These are phyloP conservation scores for Hirschioporus abietinus DNA, from an alignment of 768 basidiomycete genomes.

Conservation along the genomic window DNA sequence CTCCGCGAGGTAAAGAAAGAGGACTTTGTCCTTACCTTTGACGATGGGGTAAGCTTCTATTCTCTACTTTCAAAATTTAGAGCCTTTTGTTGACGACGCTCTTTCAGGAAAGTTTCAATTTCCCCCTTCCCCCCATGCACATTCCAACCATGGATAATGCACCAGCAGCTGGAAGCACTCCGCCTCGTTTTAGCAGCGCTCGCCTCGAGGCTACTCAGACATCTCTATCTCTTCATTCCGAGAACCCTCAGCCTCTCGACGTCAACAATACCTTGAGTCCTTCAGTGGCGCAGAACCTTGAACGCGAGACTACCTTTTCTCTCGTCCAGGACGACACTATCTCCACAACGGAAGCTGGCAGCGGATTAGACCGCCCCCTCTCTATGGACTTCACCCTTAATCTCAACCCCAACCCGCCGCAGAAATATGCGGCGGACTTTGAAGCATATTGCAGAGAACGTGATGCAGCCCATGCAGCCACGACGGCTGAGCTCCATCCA, in stretches of 20 bases:
- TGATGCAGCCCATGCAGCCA: neutral
- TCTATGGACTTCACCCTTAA: neutral
- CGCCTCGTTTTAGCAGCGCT: neutral
- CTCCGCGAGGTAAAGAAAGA: too few species aligned
- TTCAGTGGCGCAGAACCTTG: neutral
- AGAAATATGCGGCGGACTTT: neutral
- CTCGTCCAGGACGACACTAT: neutral
- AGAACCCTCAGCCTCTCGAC: neutral
- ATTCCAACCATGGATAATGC: too few species aligned
- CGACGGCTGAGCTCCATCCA: neutral
- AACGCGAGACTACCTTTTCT: neutral
- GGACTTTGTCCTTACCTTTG: too few species aligned
- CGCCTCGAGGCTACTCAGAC: neutral
- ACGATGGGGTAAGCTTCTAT: too few species aligned
- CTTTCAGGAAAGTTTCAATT: too few species aligned
- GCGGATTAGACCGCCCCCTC: neutral
- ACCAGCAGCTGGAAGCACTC: neutral
- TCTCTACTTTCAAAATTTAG: too few species aligned
- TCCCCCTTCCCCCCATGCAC: too few species aligned
- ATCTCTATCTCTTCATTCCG: neutral
- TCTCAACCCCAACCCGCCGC: neutral
- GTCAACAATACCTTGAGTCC: neutral
- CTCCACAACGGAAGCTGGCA: neutral
- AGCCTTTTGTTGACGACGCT: too few species aligned
- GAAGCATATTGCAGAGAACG: neutral